These are phyloP conservation scores for Neofusicoccum cordaticola DNA, from an alignment of 2,329 filamentous ascomycete species.

Conservation along the genomic window DNA sequence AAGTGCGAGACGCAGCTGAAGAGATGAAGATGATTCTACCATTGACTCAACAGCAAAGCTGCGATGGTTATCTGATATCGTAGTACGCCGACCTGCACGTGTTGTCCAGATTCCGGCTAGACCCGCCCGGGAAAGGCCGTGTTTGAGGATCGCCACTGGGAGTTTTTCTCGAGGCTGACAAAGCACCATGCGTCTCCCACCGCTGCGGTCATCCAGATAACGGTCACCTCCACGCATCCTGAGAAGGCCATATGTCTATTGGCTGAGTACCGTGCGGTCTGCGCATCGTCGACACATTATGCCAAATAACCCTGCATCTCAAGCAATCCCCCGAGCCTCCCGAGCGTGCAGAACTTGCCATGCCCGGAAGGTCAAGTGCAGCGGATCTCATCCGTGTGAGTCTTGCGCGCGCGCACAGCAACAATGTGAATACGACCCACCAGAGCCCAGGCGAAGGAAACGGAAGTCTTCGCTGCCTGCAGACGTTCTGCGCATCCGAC, in stretches of 20 bases:
- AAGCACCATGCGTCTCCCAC: not conserved
- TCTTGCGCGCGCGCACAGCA: not conserved
- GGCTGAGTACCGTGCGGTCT: too few species aligned
- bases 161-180: not conserved
- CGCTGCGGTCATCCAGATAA: too few species aligned
- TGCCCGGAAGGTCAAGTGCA: not conserved
- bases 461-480: not conserved
- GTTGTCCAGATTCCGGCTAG: not conserved
- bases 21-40: too few species aligned
- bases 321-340: not conserved
- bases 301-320: not conserved
- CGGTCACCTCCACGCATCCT: too few species aligned
- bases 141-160: not conserved
- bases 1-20: too few species aligned
- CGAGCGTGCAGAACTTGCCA: not conserved
- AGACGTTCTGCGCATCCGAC: not conserved
- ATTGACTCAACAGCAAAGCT: too few species aligned
- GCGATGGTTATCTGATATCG: not conserved
- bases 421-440: not conserved
- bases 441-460: not conserved
- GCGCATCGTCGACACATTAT: not conserved
- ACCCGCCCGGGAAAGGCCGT: not conserved
- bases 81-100: not conserved
- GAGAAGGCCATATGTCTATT: too few species aligned
- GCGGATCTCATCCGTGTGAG: not conserved